Evolutionary conservation across 2,329 filamentous ascomycete genomes (phyloP).

Genomic region (Apiospora kogelbergensis): DNA sequence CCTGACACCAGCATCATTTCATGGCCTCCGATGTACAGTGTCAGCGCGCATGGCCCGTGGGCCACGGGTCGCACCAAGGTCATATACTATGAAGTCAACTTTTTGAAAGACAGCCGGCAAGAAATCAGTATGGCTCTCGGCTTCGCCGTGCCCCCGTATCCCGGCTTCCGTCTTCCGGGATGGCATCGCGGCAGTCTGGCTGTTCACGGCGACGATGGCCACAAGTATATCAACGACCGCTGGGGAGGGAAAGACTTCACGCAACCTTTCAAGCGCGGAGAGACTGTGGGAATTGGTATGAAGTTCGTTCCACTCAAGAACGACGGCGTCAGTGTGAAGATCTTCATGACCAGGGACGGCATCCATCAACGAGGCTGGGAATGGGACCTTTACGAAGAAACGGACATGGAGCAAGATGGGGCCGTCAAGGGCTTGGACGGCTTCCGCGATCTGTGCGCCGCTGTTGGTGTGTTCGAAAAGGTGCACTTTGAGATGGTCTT

Average conservation of each 20-base stretch:
- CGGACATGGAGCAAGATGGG: slow-evolving; percentile 61
- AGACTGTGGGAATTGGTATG: slow-evolving; percentile 73
- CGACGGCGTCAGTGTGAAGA: slow-evolving; percentile 47
- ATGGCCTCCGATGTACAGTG: slow-evolving; percentile 68
- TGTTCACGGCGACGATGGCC: slow-evolving; percentile 79
- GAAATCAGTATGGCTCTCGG: slow-evolving; percentile 64
- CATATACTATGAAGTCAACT: slow-evolving; percentile 71
- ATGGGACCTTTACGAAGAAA: slow-evolving; percentile 77
- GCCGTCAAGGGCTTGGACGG: slow-evolving; percentile 69
- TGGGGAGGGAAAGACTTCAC: slow-evolving; percentile 73
- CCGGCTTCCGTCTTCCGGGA: slow-evolving; percentile 73
- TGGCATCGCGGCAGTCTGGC: slow-evolving; percentile 76
- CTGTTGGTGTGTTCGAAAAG: slow-evolving; percentile 69
- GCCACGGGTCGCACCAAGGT: slow-evolving; percentile 43
- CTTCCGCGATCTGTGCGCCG: slow-evolving; percentile 67
- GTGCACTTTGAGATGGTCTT: slow-evolving; percentile 69
- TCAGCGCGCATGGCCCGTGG: slow-evolving; percentile 57
- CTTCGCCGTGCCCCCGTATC: slow-evolving; percentile 73
- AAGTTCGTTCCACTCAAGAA: slow-evolving; percentile 46
- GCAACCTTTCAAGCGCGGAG: slow-evolving; percentile 59
- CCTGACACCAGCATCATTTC: slow-evolving; percentile 65
- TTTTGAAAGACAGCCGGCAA: slow-evolving; percentile 43
- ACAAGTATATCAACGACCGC: slow-evolving; percentile 72
- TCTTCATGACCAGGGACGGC: slow-evolving; percentile 74
- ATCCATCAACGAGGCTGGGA: slow-evolving; percentile 43